phyloP scores from a whole-genome alignment of 2,329 filamentous ascomycete genomes.

The Lizonia empirigonia region DNA sequence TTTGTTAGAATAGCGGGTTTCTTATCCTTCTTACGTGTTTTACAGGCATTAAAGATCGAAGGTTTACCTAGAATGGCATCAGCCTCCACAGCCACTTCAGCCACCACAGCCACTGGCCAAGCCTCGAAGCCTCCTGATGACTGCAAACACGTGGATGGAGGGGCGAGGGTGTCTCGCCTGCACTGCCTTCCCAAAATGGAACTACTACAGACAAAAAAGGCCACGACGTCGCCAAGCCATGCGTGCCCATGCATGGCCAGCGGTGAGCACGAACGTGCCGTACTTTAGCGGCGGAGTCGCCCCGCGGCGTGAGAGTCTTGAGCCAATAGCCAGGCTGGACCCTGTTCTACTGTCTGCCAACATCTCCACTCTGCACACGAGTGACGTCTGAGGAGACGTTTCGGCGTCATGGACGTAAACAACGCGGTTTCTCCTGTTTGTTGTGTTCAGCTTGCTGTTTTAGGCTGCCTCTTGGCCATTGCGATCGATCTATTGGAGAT shows the following conservation, averaged over 20 bases:
- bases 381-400: conserved; percentile 17
- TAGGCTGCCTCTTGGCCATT: conserved; percentile 6
- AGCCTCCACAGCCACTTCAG: conserved; percentile 1
- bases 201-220: conserved; percentile 1
- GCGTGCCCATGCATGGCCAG: conserved; percentile 10
- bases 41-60: too few species aligned
- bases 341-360: conserved; percentile 13
- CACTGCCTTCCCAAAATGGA: neutral
- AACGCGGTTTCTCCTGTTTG: conserved; percentile 14
- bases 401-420: conserved; percentile 17
- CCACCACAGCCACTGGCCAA: conserved; percentile 3
- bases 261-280: conserved; percentile 15
- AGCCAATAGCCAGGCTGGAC: conserved; percentile 10
- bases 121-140: neutral
- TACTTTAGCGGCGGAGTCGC: conserved; percentile 10
- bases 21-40: too few species aligned
- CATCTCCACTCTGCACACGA: conserved; percentile 8
- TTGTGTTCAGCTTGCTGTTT: conserved; percentile 5
- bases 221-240: conserved; percentile 13
- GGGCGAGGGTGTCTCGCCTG: neutral
- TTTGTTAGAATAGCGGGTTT: too few species aligned
- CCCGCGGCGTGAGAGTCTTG: neutral
- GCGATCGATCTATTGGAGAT: conserved; percentile 11
- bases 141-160: neutral
- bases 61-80: too few species aligned